These are phyloP conservation scores for Gossypium longicalyx DNA, from an alignment of 345 rosid genomes.

Conservation along the genomic window DNA sequence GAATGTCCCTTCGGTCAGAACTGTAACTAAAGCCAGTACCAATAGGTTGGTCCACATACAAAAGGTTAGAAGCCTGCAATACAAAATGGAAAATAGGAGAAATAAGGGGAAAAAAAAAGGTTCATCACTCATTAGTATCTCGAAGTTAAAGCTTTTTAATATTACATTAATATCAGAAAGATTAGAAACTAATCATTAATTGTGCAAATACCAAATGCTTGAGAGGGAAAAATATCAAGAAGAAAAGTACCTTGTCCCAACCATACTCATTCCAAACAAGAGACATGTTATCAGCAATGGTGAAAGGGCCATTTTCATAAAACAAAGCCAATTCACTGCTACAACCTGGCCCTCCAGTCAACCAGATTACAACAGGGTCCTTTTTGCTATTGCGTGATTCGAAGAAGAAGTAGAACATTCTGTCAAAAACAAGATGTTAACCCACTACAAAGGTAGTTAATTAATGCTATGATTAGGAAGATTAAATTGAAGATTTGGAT, in stretches of 20 bases:
- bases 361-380: slow-evolving; percentile 93
- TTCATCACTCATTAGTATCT: background rate
- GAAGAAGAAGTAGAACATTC: slow-evolving; percentile 96
- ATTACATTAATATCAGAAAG: background rate
- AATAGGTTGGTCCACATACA: slow-evolving; percentile 92
- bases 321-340: slow-evolving; percentile 97
- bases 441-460: background rate
- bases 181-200: background rate
- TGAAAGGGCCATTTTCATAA: slow-evolving; percentile 95
- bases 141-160: background rate
- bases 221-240: background rate
- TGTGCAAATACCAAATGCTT: background rate
- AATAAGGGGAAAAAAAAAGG: background rate
- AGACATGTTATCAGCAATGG: slow-evolving; percentile 71
- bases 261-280: slow-evolving; percentile 85
- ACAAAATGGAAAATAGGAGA: background rate
- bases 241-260: slow-evolving; percentile 72
- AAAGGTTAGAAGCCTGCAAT: slow-evolving; percentile 78
- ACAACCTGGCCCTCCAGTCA: slow-evolving; percentile 99
- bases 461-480: background rate
- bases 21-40: slow-evolving; percentile 98
- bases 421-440: slow-evolving; percentile 23
- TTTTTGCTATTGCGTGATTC: slow-evolving; percentile 74
- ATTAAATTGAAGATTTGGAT: background rate
- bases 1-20: slow-evolving; percentile 76